phyloP scores from a whole-genome alignment of 2,329 filamentous ascomycete genomes.

The Plectosphaerella sp. region DNA sequence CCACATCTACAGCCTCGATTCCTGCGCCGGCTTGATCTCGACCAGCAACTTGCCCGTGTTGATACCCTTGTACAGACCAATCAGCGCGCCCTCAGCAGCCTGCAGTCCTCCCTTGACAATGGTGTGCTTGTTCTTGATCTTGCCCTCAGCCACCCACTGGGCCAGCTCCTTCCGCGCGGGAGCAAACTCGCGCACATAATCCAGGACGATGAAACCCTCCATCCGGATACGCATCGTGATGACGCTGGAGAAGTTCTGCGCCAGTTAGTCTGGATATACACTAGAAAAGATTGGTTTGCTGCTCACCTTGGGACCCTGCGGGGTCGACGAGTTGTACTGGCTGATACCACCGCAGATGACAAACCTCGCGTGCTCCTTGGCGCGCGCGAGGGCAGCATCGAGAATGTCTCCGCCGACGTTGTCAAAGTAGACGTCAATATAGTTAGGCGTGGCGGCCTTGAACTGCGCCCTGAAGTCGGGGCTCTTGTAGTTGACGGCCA shows the following conservation, averaged over 20 bases:
- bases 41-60: constrained; percentile 66
- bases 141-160: constrained; percentile 65
- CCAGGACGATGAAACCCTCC: constrained; percentile 70
- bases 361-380: constrained; percentile 59
- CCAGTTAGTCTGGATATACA: neutral
- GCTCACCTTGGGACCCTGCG: constrained; percentile 47
- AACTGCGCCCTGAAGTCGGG: constrained; percentile 56
- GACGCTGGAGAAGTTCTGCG: constrained; percentile 42
- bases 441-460: constrained; percentile 50
- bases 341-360: constrained; percentile 69
- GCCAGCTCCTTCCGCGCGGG: constrained; percentile 56
- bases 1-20: neutral
- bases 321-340: constrained; percentile 58
- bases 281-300: neutral
- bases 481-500: constrained; percentile 66
- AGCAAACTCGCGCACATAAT: constrained; percentile 55
- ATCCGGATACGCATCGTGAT: constrained; percentile 53
- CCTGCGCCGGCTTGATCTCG: constrained; percentile 35
- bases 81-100: constrained; percentile 57
- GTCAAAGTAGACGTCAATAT: constrained; percentile 69
- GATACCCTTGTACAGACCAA: constrained; percentile 60
- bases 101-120: constrained; percentile 63
- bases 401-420: constrained; percentile 71
- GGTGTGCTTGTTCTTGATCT: constrained; percentile 66
- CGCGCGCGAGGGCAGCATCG: constrained; percentile 59